Evolutionary conservation across 2,329 filamentous ascomycete species (phyloP).

Genomic region (Pseudogymnoascus sp.): DNA sequence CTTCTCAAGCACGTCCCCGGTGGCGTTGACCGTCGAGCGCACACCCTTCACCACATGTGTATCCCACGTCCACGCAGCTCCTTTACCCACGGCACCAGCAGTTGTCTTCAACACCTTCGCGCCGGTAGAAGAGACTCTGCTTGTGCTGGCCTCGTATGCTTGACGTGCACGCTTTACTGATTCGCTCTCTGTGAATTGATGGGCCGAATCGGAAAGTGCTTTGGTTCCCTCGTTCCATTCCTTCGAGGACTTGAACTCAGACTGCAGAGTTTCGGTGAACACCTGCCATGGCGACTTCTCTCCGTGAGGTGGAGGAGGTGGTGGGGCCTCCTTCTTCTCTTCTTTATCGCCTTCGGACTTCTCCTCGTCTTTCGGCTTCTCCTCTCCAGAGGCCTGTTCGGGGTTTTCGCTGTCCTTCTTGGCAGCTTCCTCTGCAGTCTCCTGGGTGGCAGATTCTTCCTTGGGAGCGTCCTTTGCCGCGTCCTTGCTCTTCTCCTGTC

Average conservation of each 20-base stretch:
- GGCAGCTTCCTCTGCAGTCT: slow-evolving; percentile 23
- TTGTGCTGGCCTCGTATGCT: slow-evolving; percentile 79
- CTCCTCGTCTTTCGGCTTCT: slow-evolving; percentile 36
- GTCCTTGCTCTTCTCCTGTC: slow-evolving; percentile 18
- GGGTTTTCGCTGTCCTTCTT: slow-evolving; percentile 32
- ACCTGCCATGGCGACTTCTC: slow-evolving; percentile 99
- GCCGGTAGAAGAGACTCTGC: slow-evolving; percentile 70
- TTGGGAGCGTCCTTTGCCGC: slow-evolving; percentile 1
- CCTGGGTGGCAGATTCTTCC: slow-evolving; percentile 16
- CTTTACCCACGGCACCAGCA: slow-evolving; percentile 77
- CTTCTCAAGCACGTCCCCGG: slow-evolving; percentile 82
- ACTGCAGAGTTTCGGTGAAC: slow-evolving; percentile 91
- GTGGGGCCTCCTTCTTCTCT: slow-evolving; percentile 53
- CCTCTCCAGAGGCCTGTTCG: slow-evolving; percentile 23
- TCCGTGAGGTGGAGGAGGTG: slow-evolving; percentile 90
- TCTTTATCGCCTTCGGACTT: slow-evolving; percentile 38
- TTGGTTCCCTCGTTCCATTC: slow-evolving; percentile 99
- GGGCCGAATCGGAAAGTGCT: slow-evolving; percentile 77
- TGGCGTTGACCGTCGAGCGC: slow-evolving; percentile 74
- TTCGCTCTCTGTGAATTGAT: slow-evolving; percentile 90
- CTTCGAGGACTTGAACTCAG: slow-evolving; percentile 92
- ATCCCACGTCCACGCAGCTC: slow-evolving; percentile 95
- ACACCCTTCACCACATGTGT: slow-evolving; percentile 87
- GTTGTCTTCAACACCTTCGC: slow-evolving; percentile 76
- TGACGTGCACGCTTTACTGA: slow-evolving; percentile 76